Evolutionary conservation across 2,329 filamentous ascomycete species (phyloP), one percentile per base, ranked within the genome.

Genomic region (Neonectria punicea): DNA sequence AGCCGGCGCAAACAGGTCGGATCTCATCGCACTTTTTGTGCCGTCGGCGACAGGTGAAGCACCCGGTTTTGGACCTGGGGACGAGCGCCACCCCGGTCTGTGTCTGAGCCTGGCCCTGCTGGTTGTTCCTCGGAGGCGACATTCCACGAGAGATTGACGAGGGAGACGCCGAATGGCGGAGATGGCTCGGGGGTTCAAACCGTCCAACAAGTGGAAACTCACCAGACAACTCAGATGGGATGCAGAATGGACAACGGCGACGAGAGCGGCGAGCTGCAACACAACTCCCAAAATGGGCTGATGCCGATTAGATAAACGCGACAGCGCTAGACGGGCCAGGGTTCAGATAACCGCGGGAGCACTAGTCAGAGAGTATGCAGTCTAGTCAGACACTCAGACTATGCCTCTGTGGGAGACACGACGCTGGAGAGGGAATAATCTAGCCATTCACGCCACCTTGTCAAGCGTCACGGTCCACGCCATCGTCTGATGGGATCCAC

Each of bases 21-120:
- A 58, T 39, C 34, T 63, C 60, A n/a, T 63, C 60, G 22, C 60
- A 63, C 30, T 63, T 63, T 43, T 63, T 63, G 39, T 63, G 60
- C 13, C 60, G 60, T 20, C 47, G 47, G 10, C 60, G 53, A 32
- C 60, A 63, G 5, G 53, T 63, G 22, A 63, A 63, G 41, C 60
- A 63, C 30, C 60, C 60, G 14, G 53, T 47, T n/a, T 63, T 63
- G 39, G 60, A 63, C 53, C 60, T 53, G 54, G 60, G 60, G 25
- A 41, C 53, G n/a, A 63, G 53, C 14, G 22, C 20, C 20, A 25
- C 25, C 25, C 25, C 25, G 25, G 25, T 25, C 25, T 25, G 25
- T 25, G 25, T 25, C 25, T 25, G 25, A 25, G 25, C 6, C 25
- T 25, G 25, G 5, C 25, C 25, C 25, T 44, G 30, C 9, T 58